phyloP scores from a whole-genome alignment of 1,284 basidiomycete genomes.

The Apiotrichum siamense region DNA sequence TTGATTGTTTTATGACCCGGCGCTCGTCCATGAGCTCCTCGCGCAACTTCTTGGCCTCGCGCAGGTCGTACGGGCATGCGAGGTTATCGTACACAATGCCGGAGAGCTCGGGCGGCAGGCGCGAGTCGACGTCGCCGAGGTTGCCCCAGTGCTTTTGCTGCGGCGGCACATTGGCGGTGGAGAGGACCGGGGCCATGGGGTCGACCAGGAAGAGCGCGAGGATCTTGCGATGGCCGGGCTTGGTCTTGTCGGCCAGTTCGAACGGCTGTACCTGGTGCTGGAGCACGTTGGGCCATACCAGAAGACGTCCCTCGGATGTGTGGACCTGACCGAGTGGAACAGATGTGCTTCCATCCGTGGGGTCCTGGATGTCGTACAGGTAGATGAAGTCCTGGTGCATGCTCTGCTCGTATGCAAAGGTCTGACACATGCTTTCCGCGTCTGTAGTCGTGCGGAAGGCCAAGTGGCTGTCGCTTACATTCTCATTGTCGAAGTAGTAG shows the following conservation, averaged over 20 bases:
- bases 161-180: constrained; percentile 13
- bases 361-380: neutral
- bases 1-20: neutral
- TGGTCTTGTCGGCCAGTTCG: constrained; percentile 4
- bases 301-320: neutral
- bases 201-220: constrained; percentile 19
- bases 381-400: constrained; percentile 2
- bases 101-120: constrained; percentile 10
- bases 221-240: constrained; percentile 16
- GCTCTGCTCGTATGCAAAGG: constrained; percentile 6
- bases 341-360: neutral
- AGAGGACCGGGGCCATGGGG: constrained; percentile 5
- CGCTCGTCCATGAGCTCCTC: constrained; percentile 18
- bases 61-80: constrained; percentile 7
- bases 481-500: constrained; percentile 5
- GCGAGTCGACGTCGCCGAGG: neutral
- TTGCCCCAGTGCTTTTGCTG: constrained; percentile 13
- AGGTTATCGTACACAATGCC: constrained; percentile 10
- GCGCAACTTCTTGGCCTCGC: constrained; percentile 13
- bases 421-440: neutral
- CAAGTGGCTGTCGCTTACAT: neutral
- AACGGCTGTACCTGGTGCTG: constrained; percentile 1
- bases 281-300: constrained; percentile 4
- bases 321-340: neutral
- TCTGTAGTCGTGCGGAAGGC: neutral